Conservation (phyloP, 1,284 basidiomycete genomes). For the Cryptococcus sp. region DNA sequence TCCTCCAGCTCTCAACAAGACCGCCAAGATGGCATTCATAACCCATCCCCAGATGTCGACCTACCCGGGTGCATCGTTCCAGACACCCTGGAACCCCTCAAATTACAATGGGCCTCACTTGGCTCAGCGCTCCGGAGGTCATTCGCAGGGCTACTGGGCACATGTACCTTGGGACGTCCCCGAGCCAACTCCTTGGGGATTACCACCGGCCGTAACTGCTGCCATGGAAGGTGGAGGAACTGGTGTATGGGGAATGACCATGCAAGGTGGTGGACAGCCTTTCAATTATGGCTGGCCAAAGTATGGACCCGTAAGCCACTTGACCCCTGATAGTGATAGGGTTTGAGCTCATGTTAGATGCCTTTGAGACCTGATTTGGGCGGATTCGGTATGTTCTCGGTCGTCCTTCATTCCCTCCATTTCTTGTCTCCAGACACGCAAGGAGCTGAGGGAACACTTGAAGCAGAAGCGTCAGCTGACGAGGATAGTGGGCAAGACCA, state of each 20-base stretch:
- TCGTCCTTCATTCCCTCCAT: neutral
- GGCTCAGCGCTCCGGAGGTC: constrained; percentile 22
- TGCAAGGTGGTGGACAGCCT: constrained; percentile 15
- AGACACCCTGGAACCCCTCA: constrained; percentile 5
- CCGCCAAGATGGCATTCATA: constrained; percentile 17
- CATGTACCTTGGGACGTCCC: constrained; percentile 29
- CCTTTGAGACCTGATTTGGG: neutral
- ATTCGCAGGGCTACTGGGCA: constrained; percentile 32
- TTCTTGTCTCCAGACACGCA: neutral
- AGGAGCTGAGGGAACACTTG: neutral
- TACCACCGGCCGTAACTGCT: constrained; percentile 26
- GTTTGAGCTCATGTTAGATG: neutral
- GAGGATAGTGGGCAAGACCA: constrained; percentile 30
- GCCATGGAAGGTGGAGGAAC: constrained; percentile 31
- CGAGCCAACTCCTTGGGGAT: constrained; percentile 16
- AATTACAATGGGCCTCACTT: constrained; percentile 34
- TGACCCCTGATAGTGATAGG: neutral
- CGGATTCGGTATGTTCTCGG: neutral
- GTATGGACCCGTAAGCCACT: constrained; percentile 35
- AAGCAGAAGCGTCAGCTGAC: neutral
- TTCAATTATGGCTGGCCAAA: constrained; percentile 41
- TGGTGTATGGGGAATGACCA: constrained; percentile 25
- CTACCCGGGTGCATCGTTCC: constrained; percentile 24
- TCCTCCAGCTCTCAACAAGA: too few species aligned
- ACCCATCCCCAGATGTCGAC: constrained; percentile 17